These are phyloP conservation scores for Candida patagonica DNA, from an alignment of 805 yeast species.

Conservation along the genomic window DNA sequence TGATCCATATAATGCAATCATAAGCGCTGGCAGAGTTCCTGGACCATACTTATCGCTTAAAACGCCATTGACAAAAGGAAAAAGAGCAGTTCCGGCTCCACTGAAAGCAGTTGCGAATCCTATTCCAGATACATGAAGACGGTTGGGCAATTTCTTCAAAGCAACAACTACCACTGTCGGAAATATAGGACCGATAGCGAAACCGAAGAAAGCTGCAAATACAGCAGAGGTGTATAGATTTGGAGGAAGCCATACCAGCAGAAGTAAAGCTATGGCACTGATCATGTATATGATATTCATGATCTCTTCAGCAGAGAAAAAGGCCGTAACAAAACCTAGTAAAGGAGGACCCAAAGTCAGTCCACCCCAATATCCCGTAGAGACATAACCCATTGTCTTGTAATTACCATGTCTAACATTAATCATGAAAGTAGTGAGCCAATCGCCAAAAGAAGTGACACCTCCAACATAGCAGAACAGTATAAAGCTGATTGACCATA, in stretches of 20 bases:
- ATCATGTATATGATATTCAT: slow-evolving; percentile 24
- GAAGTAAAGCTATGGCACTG: slow-evolving; percentile 31
- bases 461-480: slow-evolving; percentile 59
- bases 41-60: slow-evolving; percentile 27
- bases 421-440: slow-evolving; percentile 57
- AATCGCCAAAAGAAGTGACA: slow-evolving; percentile 61
- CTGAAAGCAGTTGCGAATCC: slow-evolving; percentile 73
- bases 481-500: slow-evolving; percentile 41
- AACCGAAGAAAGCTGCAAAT: slow-evolving; percentile 41
- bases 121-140: slow-evolving; percentile 53
- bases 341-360: slow-evolving; percentile 52
- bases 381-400: slow-evolving; percentile 47
- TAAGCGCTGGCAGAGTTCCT: slow-evolving; percentile 20
- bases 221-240: slow-evolving; percentile 37
- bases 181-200: slow-evolving; percentile 59
- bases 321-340: slow-evolving; percentile 32
- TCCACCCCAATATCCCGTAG: slow-evolving; percentile 67
- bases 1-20: slow-evolving; percentile 14
- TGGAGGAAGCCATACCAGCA: slow-evolving; percentile 43
- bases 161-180: slow-evolving; percentile 65
- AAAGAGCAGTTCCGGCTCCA: slow-evolving; percentile 67
- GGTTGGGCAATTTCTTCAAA: slow-evolving; percentile 49
- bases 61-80: slow-evolving; percentile 59
- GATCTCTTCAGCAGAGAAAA: slow-evolving; percentile 13
- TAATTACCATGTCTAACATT: slow-evolving; percentile 43